Percentiles rank a stretch among this genome's conserved stretches.
Evolutionary conservation across 2,329 filamentous ascomycete species (phyloP).

Genomic region (Fonsecaea monophora): DNA sequence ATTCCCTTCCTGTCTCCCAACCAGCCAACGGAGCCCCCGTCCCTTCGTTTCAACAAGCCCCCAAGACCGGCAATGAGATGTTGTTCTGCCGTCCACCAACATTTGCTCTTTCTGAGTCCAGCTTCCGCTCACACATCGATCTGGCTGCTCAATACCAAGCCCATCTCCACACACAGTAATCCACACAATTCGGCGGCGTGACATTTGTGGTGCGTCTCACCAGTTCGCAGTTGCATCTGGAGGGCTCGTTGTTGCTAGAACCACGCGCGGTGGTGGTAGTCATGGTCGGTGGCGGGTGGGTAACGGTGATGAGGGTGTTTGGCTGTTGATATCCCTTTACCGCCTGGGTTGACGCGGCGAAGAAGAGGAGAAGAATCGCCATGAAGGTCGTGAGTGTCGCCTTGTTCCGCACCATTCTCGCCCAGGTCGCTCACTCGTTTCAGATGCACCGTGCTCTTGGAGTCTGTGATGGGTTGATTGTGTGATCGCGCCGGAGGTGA

Average conservation of each 20-base stretch:
- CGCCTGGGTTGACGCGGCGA: neutral
- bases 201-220: slow-evolving; percentile 13
- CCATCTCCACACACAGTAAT: slow-evolving; percentile 24
- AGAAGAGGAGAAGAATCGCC: neutral
- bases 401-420: neutral
- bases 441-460: neutral
- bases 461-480: neutral
- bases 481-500: neutral
- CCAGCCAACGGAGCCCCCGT: neutral
- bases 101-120: neutral
- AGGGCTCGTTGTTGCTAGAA: neutral
- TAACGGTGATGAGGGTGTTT: slow-evolving; percentile 5
- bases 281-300: neutral
- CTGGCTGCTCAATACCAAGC: slow-evolving; percentile 16
- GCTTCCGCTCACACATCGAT: neutral
- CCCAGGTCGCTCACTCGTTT: neutral
- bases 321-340: slow-evolving; percentile 12
- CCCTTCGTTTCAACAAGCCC: neutral
- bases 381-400: neutral
- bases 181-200: slow-evolving; percentile 17
- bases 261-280: neutral
- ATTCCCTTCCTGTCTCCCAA: neutral
- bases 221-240: slow-evolving; percentile 16
- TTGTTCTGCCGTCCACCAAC: neutral
- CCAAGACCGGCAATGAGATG: neutral